Evolutionary conservation across 352 stramenopile species (phyloP).

Genomic region (Phytophthora hibernalis): DNA sequence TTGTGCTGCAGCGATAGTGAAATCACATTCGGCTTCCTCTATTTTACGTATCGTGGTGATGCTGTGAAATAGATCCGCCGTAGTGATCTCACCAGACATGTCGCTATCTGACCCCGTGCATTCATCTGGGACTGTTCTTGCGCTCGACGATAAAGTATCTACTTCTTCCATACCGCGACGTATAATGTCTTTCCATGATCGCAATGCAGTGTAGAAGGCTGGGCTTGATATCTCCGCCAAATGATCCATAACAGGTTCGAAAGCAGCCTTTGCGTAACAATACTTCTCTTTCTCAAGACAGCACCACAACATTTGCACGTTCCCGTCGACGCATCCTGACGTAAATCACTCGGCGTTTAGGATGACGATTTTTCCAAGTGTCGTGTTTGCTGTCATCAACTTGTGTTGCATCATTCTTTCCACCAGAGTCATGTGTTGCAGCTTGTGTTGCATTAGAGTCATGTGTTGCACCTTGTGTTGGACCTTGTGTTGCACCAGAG

Average conservation of each 20-base stretch:
- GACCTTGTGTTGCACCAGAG: background rate
- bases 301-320: background rate
- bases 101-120: too few species aligned
- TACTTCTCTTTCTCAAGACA: conserved; percentile 11
- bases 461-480: background rate
- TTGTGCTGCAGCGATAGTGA: background rate
- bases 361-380: background rate
- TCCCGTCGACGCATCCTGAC: conserved; percentile 1
- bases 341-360: background rate
- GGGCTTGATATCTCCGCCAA: background rate
- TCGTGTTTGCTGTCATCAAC: background rate
- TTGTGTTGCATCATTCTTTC: conserved; percentile 3
- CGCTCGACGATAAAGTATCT: too few species aligned
- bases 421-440: too few species aligned
- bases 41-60: background rate
- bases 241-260: conserved; percentile 6
- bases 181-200: background rate
- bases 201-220: background rate
- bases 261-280: conserved; percentile 1
- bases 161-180: too few species aligned
- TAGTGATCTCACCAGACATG: background rate
- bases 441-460: background rate
- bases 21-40: background rate
- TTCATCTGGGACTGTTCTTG: too few species aligned
- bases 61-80: background rate